phyloP scores from a whole-genome alignment of 768 basidiomycete genomes.

The Cantharellus cinnabarinus region DNA sequence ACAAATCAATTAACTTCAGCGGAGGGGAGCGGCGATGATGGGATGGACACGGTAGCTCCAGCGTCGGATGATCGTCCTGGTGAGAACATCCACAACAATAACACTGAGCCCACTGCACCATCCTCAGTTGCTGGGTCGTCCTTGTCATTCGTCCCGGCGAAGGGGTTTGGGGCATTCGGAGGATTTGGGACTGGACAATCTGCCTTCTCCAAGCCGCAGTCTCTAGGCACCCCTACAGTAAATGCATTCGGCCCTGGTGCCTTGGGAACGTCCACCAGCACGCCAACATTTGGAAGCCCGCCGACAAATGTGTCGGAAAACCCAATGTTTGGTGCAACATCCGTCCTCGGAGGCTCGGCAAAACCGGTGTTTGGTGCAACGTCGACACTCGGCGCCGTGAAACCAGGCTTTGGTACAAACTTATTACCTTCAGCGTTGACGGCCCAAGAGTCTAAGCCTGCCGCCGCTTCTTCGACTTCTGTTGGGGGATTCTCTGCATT shows the following conservation, averaged over 20 bases:
- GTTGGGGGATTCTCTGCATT: neutral
- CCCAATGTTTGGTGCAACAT: neutral
- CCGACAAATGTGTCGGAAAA: neutral
- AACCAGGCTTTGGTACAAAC: neutral
- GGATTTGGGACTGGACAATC: constrained; percentile 2
- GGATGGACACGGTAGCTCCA: too few species aligned
- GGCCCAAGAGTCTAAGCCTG: neutral
- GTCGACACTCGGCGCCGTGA: neutral
- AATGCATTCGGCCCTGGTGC: constrained; percentile 1
- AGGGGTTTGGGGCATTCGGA: neutral
- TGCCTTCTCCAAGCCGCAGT: constrained; percentile 1
- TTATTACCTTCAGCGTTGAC: constrained; percentile 1
- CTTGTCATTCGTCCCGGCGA: neutral
- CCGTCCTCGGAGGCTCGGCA: neutral
- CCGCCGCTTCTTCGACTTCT: neutral
- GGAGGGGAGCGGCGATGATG: too few species aligned
- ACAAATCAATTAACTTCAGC: too few species aligned
- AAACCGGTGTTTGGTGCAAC: neutral
- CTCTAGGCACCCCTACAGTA: neutral
- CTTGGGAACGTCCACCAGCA: neutral
- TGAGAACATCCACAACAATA: neutral
- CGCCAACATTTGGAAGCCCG: constrained; percentile 1
- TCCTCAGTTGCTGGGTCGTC: neutral
- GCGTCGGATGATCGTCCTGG: too few species aligned
- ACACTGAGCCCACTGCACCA: neutral